Base-by-base conservation (phyloP, 2,329 filamentous ascomycete genomes). In the Aspergillus quadricinctus region DNA sequence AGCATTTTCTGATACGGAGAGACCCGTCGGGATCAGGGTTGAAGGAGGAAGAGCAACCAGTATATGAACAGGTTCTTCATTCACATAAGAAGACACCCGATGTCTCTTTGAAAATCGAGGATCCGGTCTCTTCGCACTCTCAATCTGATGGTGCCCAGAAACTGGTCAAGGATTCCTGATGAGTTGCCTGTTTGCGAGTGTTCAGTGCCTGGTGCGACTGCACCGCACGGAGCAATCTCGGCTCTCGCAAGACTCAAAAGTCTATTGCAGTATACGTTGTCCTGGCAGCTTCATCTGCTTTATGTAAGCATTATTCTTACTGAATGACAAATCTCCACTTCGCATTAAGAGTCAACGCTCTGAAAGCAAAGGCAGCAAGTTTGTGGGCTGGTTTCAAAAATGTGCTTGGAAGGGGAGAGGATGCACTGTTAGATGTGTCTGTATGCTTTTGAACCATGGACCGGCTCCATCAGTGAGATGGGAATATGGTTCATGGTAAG, bases 1-100 rank as follows among this genome's bases (percentile, higher is more conserved):
- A 90, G 63, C 85, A 78, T 54, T 97, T 97, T 67, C 63, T 97
- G 57, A 84, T 85, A 66, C 84, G 89, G 57, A 81, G 90, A 61
- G 88, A 94, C 66, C 82, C 82, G 17, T 72, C 72, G 1, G 76
- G 77, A 14, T 73, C 69, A 59, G 77, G 77, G 5, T 64, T 79
- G 52, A 77, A 77, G 57, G 73, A 75, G 37, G 71, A 74, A 28
- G 75, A 78, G 57, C 70, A 75, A 41, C 59, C 67, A n/a, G 66
- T 72, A 11, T 80, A 80, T 64, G 65, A 70, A 40, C 57, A 66
- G 31, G 61, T 71, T 41, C 63, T 77, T 4, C 61, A 66, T 59
- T 60, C 62, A 46, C 63, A 57, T 7, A 48, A 46, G 19, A 25
- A 29, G 3, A 14, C 11, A 27, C n/a, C 25, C 35, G 49, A 58